Evolutionary conservation across 371 early-diverging fungal genomes (phyloP).

Genomic region (Rhizopus sp.): DNA sequence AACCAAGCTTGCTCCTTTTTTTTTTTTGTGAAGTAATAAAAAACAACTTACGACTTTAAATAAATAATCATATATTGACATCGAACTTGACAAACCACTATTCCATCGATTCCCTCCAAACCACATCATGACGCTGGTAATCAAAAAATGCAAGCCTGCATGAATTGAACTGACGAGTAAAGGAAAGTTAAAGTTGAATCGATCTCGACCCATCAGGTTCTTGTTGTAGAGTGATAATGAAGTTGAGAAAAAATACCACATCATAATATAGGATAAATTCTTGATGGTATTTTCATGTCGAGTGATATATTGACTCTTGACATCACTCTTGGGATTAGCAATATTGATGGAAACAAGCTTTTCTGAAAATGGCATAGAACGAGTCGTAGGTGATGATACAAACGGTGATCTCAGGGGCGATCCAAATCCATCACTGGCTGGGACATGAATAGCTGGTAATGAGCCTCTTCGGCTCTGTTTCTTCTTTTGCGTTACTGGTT

Average conservation of each 20-base stretch:
- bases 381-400: slow-evolving; percentile 17
- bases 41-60: slow-evolving; percentile 48
- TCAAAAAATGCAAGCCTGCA: slow-evolving; percentile 58
- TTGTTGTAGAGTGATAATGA: slow-evolving; percentile 83
- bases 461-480: slow-evolving; percentile 27
- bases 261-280: slow-evolving; percentile 45
- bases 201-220: slow-evolving; percentile 63
- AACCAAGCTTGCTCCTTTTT: neutral
- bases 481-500: slow-evolving; percentile 20
- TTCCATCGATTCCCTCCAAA: slow-evolving; percentile 34
- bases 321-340: slow-evolving; percentile 24
- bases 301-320: slow-evolving; percentile 14
- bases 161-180: slow-evolving; percentile 77
- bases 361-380: slow-evolving; percentile 18
- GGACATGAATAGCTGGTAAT: slow-evolving; percentile 18
- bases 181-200: slow-evolving; percentile 77
- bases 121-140: slow-evolving; percentile 54
- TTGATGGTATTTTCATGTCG: slow-evolving; percentile 14
- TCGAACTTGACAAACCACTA: slow-evolving; percentile 18
- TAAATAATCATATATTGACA: slow-evolving; percentile 43
- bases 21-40: no score
- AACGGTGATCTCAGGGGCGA: slow-evolving; percentile 13
- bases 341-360: slow-evolving; percentile 30
- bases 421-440: slow-evolving; percentile 3
- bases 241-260: slow-evolving; percentile 72